Conservation (phyloP, 345 rosid genomes). For the Citrus sinensis region DVS_A1.0 CM039164.1:17832501-17833000, state of each 20-base stretch:
- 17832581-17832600: conserved; percentile 93
- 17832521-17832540: background rate
- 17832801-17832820: conserved; percentile 72
- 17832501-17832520: background rate
- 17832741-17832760: too few relatives aligned
- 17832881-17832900: background rate
- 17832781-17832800: conserved; percentile 37
- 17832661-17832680: conserved; percentile 66
- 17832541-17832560: background rate
- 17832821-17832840: conserved; percentile 58
- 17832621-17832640: conserved; percentile 63
- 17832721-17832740: too few relatives aligned
- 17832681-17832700: conserved; percentile 76
- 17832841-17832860: conserved; percentile 79
- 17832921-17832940: conserved; percentile 14
- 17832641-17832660: conserved; percentile 57
- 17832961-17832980: background rate
- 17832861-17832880: conserved; percentile 37
- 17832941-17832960: conserved; percentile 13
- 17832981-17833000: background rate
- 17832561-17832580: conserved; percentile 54
- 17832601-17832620: conserved; percentile 59
- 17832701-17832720: background rate
- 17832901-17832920: background rate
- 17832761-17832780: background rate